A percentile compares a stretch with the other conserved stretches of the same genome.
Conservation (phyloP, 768 basidiomycete species). For the Mycena leptocephala region DNA sequence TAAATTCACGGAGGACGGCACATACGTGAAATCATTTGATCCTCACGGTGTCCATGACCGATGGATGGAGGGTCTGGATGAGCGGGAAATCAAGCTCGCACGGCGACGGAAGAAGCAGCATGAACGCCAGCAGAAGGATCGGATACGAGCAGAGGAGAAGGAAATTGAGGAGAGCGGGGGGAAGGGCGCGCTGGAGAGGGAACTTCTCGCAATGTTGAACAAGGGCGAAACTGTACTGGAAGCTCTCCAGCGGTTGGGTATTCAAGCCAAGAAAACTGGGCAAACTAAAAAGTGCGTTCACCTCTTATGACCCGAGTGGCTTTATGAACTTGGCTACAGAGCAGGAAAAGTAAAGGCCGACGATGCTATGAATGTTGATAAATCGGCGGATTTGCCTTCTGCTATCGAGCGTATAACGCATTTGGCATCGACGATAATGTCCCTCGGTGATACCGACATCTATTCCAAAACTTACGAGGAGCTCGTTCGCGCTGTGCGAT, state of each 20-base stretch:
- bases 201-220: constrained; percentile 84
- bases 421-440: constrained; percentile 91
- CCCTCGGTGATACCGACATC: constrained; percentile 88
- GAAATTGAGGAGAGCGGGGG: constrained; percentile 82
- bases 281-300: constrained; percentile 52
- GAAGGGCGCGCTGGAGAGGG: constrained; percentile 72
- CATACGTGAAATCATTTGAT: constrained; percentile 88
- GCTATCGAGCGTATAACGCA: constrained; percentile 89
- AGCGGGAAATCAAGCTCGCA: constrained; percentile 89
- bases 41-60: constrained; percentile 93
- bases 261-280: constrained; percentile 71
- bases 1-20: constrained; percentile 95
- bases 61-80: constrained; percentile 95
- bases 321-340: constrained; percentile 23
- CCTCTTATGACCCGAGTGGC: constrained; percentile 10
- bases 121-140: constrained; percentile 81
- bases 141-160: constrained; percentile 79
- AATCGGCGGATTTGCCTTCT: constrained; percentile 50
- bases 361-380: constrained; percentile 69
- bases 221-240: constrained; percentile 94
- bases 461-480: constrained; percentile 92
- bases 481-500: constrained; percentile 82
- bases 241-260: constrained; percentile 89
- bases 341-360: constrained; percentile 50
- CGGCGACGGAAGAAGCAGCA: constrained; percentile 81